phyloP scores from a whole-genome alignment of 495 filamentous ascomycete species.

The Xylaria telfairii region DNA sequence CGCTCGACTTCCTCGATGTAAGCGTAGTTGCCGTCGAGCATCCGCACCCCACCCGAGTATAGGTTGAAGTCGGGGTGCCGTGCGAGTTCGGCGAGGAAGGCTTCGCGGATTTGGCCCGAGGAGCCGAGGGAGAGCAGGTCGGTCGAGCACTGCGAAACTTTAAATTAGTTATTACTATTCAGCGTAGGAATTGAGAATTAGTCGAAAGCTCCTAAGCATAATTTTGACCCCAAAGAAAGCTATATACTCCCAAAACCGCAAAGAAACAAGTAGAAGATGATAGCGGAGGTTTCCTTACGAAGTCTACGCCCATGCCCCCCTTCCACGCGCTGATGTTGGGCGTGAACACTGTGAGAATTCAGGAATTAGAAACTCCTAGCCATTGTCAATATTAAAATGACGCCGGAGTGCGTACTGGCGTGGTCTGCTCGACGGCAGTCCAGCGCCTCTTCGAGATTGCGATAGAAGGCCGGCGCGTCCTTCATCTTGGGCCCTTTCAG shows the following conservation, averaged over 20 bases:
- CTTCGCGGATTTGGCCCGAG: constrained; percentile 28
- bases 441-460: constrained; percentile 42
- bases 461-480: constrained; percentile 37
- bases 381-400: neutral
- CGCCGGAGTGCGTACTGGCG: neutral
- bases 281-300: constrained; percentile 18
- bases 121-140: constrained; percentile 51
- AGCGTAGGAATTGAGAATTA: too few relatives aligned
- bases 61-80: constrained; percentile 33
- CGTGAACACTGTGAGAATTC: too few relatives aligned
- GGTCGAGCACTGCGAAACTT: constrained; percentile 39
- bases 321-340: constrained; percentile 20
- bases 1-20: constrained; percentile 64
- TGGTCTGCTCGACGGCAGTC: constrained; percentile 34
- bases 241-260: too few relatives aligned
- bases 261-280: too few relatives aligned
- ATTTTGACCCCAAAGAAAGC: too few relatives aligned
- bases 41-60: constrained; percentile 48
- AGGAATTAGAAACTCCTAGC: too few relatives aligned
- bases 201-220: too few relatives aligned
- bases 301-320: constrained; percentile 42
- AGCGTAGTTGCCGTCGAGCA: constrained; percentile 62
- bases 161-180: too few relatives aligned
- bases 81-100: constrained; percentile 47
- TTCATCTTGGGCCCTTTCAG: constrained; percentile 34